A percentile compares a stretch with the other conserved stretches of the same genome.
phyloP scores from a whole-genome alignment of 441 rosid species.

The Populus hybrid region DNA sequence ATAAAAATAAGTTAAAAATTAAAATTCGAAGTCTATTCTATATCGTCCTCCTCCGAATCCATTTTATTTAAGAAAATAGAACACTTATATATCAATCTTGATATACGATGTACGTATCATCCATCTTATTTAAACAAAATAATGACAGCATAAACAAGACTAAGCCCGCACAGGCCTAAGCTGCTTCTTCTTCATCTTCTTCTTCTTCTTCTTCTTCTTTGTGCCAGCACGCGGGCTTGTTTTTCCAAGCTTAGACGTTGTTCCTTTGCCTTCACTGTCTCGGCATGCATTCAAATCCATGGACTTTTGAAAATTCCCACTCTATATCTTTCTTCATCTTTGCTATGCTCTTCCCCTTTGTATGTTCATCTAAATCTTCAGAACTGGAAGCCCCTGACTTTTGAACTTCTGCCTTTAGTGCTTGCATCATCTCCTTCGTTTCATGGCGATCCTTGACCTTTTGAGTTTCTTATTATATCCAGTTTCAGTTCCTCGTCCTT shows the following conservation, averaged over 20 bases:
- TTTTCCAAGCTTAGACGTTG: neutral
- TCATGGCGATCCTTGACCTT: conserved; percentile 49
- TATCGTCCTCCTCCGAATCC: too few relatives aligned
- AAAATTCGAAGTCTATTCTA: too few relatives aligned
- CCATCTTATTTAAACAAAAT: too few relatives aligned
- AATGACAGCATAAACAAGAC: too few relatives aligned
- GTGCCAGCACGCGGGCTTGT: too few relatives aligned
- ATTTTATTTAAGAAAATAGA: too few relatives aligned
- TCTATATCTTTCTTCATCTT: conserved; percentile 48
- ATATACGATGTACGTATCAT: too few relatives aligned
- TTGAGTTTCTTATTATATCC: conserved; percentile 58
- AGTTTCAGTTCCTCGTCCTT: conserved; percentile 38
- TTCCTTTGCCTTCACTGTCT: conserved; percentile 33
- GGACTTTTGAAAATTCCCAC: conserved; percentile 51
- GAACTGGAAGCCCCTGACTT: conserved; percentile 47
- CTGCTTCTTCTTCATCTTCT: too few relatives aligned
- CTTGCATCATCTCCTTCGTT: conserved; percentile 60
- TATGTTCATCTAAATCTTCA: conserved; percentile 48
- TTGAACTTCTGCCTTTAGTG: conserved; percentile 49
- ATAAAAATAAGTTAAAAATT: too few relatives aligned
- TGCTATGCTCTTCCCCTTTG: conserved; percentile 44
- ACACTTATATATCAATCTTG: too few relatives aligned
- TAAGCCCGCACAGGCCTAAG: too few relatives aligned
- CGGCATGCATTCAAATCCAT: conserved; percentile 55
- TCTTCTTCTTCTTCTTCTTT: too few relatives aligned